Percentiles rank a stretch among this genome's conserved stretches.
phyloP scores from a whole-genome alignment of 176 grass and related monocot genomes.

The Carex myosuroides region DNA sequence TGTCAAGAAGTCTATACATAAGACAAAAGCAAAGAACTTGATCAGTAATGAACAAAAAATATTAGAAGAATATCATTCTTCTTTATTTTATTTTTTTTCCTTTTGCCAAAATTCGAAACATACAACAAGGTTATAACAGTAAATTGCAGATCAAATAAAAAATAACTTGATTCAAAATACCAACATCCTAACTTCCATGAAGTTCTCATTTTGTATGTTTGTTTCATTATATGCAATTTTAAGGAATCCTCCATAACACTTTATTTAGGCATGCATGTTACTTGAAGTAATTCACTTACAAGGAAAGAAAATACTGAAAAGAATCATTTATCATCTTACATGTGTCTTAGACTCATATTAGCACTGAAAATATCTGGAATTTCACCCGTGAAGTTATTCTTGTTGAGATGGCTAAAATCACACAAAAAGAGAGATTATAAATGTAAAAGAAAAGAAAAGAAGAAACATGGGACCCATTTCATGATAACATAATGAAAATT shows the following conservation, averaged over 20 bases:
- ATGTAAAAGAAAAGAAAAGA: neutral
- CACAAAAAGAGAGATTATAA: constrained; percentile 21
- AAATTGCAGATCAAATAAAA: neutral
- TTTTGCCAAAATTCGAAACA: neutral
- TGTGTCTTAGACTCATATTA: constrained; percentile 40
- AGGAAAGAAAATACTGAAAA: neutral
- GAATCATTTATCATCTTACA: constrained; percentile 42
- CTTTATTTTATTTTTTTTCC: neutral
- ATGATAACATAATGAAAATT: neutral
- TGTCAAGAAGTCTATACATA: constrained; percentile 58
- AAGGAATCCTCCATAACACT: neutral
- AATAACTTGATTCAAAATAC: neutral
- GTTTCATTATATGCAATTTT: neutral
- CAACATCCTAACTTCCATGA: no score
- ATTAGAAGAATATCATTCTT: neutral
- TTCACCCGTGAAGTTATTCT: constrained; percentile 44
- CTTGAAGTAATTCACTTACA: neutral
- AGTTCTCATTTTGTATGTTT: neutral
- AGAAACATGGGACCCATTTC: neutral
- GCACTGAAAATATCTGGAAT: constrained; percentile 59
- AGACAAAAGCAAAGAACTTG: neutral
- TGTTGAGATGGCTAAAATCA: constrained; percentile 62
- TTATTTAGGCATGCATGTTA: neutral
- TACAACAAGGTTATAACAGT: neutral
- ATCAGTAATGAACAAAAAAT: neutral